Evolutionary conservation across 768 basidiomycete species (phyloP), one percentile per base, ranked within the genome.

Genomic region (Suillus clintonianus): DNA sequence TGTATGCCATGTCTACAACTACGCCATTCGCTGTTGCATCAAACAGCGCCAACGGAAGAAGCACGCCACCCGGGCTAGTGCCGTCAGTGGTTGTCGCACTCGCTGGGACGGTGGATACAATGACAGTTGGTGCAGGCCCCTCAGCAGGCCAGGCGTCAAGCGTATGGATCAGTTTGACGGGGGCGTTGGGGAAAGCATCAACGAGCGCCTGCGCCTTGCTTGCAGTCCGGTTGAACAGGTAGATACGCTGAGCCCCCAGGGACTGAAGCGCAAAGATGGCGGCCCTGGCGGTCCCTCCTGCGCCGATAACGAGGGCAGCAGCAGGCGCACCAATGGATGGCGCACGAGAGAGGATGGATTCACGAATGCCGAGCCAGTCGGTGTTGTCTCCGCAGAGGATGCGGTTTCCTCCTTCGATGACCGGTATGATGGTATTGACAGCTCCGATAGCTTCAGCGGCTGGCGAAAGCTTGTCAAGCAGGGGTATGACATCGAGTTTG

Each of bases 1-100:
- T 89, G 75, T 98, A 99, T 22, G 96, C 95, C 90, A 97, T 92
- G 69, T 99, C 97, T 13, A 99, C 83, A 13, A 95, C 89, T 3
- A 91, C 85, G 3, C 88, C 88, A 1, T 89, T 90, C n/a, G 82
- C 80, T 1, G 79, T 79, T 0, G 85, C 81, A 2, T 77, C 74
- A 67, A 94, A 90, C 24, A 97, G 71, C 14, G 80, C 77, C 9
- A 67, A 62, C 3, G 91, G 83, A 14, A 96, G 80, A 42, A 79
- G 74, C 19, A 93, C 76, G 13, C 79, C 76, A 22, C 74, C 73
- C 9, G 67, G 62, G 48, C 71, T 60, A 58, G 72, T 69, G 13
- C 78, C 74, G 9, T 80, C 77, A 2, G 70, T 69, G 11, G 85
- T 85, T 48, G 85, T 90, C 32, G 77, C 83, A 30, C 81, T 82